Percentiles rank a stretch among this genome's conserved stretches.
These are phyloP conservation scores for Penicillium polonicum DNA, from an alignment of 2,329 filamentous ascomycete genomes.

Conservation along the genomic window DNA sequence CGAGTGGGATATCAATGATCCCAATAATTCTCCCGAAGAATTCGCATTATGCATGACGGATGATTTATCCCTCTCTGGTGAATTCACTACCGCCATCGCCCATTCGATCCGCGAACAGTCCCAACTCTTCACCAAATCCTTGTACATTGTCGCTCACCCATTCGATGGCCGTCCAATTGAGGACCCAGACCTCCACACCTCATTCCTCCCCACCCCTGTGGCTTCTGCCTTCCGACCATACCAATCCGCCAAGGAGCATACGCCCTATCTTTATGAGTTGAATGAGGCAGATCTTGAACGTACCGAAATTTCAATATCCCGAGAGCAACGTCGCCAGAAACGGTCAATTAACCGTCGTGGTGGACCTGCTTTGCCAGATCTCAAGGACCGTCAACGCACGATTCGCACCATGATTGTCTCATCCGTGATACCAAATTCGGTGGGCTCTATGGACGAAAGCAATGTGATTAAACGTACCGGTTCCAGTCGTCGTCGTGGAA, in stretches of 20 bases:
- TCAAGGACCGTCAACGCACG: constrained; percentile 90
- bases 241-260: constrained; percentile 90
- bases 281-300: constrained; percentile 86
- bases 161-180: constrained; percentile 94
- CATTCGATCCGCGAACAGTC: constrained; percentile 96
- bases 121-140: constrained; percentile 87
- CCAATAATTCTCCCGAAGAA: constrained; percentile 87
- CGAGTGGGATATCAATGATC: constrained; percentile 98
- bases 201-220: constrained; percentile 83
- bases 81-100: constrained; percentile 95
- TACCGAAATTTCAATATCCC: constrained; percentile 87
- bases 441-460: constrained; percentile 75
- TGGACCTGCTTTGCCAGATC: constrained; percentile 88
- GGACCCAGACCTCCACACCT: constrained; percentile 80
- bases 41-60: constrained; percentile 87
- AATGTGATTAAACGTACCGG: constrained; percentile 78
- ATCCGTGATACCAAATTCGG: constrained; percentile 85
- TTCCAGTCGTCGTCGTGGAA: constrained; percentile 59
- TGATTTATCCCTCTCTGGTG: constrained; percentile 86
- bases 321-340: constrained; percentile 92
- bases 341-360: constrained; percentile 90
- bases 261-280: constrained; percentile 90
- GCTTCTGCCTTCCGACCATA: constrained; percentile 82
- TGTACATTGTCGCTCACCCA: constrained; percentile 89
- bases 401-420: constrained; percentile 91